These are phyloP conservation scores for Exophiala lecanii-corni DNA, from an alignment of 2,329 filamentous ascomycete genomes.

Conservation along the genomic window DNA sequence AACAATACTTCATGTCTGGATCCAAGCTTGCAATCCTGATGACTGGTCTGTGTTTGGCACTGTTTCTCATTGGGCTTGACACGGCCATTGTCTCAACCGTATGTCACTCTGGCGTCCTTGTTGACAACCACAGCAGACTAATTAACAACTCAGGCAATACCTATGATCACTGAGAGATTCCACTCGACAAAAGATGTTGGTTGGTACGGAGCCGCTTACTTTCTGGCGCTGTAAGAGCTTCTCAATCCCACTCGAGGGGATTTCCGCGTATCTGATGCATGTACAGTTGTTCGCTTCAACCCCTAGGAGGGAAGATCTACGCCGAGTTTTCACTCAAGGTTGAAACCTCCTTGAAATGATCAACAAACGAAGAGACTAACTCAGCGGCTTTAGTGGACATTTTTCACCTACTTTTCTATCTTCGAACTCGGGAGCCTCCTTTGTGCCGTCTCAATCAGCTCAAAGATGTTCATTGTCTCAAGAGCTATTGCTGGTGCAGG, in stretches of 20 bases:
- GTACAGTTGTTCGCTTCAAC: constrained; percentile 46
- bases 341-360: constrained; percentile 20
- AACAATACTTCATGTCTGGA: constrained; percentile 1
- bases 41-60: background rate
- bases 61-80: background rate
- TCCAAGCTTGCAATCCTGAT: background rate
- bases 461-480: constrained; percentile 30
- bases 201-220: constrained; percentile 37
- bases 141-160: constrained; percentile 37
- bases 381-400: constrained; percentile 23
- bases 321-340: constrained; percentile 37
- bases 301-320: constrained; percentile 51
- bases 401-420: constrained; percentile 27
- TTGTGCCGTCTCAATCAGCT: constrained; percentile 28
- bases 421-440: constrained; percentile 30
- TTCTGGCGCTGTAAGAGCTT: constrained; percentile 34
- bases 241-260: background rate
- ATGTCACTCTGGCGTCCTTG: background rate
- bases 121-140: background rate
- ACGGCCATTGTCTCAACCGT: background rate
- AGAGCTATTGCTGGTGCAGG: constrained; percentile 31
- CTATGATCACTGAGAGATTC: constrained; percentile 44
- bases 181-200: constrained; percentile 31
- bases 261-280: constrained; percentile 16
- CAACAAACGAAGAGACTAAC: background rate